Evolutionary conservation across 2,329 filamentous ascomycete genomes (phyloP).

Genomic region (Paradendryphiella salina): DNA sequence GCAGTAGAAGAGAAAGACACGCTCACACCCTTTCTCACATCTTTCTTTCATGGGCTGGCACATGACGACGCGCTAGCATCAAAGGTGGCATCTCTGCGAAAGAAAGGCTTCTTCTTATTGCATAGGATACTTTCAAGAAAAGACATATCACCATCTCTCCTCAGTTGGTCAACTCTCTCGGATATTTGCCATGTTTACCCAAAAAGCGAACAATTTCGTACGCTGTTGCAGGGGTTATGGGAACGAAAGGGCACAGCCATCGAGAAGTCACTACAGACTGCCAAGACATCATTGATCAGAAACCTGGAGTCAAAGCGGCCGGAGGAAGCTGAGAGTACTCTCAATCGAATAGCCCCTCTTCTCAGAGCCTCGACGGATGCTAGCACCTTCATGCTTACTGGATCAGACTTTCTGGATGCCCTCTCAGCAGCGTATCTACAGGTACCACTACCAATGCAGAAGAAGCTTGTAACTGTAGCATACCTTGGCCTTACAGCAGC

Average conservation of each 20-base stretch:
- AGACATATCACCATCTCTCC: conserved; percentile 53
- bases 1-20: conserved; percentile 61
- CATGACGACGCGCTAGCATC: conserved; percentile 32
- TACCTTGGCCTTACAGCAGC: conserved; percentile 77
- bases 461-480: conserved; percentile 68
- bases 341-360: conserved; percentile 65
- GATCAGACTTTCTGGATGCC: conserved; percentile 84
- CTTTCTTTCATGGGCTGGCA: conserved; percentile 63
- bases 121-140: conserved; percentile 59
- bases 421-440: conserved; percentile 67
- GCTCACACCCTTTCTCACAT: conserved; percentile 64
- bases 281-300: conserved; percentile 66
- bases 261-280: conserved; percentile 59
- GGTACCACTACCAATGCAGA: conserved; percentile 65
- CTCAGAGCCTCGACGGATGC: conserved; percentile 62
- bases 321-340: conserved; percentile 57
- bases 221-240: conserved; percentile 57
- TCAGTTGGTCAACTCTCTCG: conserved; percentile 70
- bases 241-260: conserved; percentile 54
- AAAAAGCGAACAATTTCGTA: conserved; percentile 60
- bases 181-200: conserved; percentile 69
- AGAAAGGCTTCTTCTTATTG: conserved; percentile 65
- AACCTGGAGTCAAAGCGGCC: conserved; percentile 66
- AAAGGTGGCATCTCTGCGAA: conserved; percentile 60
- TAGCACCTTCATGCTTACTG: conserved; percentile 71